Evolutionary conservation across 2,329 filamentous ascomycete genomes (phyloP), one percentile per base, ranked within the genome.

Genomic region (Aspergillus sp.): DNA sequence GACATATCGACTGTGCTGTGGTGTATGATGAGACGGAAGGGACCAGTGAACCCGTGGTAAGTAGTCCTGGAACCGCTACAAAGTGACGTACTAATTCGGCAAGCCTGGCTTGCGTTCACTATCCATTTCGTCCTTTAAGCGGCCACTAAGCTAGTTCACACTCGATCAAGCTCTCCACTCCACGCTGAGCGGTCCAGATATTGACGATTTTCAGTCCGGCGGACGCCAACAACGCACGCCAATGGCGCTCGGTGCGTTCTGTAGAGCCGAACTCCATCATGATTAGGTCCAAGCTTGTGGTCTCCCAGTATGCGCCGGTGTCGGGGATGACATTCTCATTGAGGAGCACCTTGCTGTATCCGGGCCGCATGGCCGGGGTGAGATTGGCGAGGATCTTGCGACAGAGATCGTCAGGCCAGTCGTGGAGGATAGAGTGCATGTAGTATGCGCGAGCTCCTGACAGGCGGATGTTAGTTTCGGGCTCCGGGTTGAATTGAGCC

Each of bases 341-440:
- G 24, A 71, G 53, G 11, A 71, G 41, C 4, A 69, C 26, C 32
- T 63, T 61, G 5, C 58, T 64, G 38, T 64, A 57, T 0, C 56
- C 53, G 2, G 43, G 51, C n/a, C 42, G 47, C 58, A 66, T 63
- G 1, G 57, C 62, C 1, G 40, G 17, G 4, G 38, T 31, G 3
- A 45, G 27, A 4, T 53, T 49, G 2, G 33, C 32, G 2, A 61
- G 49, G 26, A 63, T 61, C 15, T 49, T 45, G 8, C 44, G 42
- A 33, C 52, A 54, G 13, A 42, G 40, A 2, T 47, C 41, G 35
- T 61, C 52, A 3, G 51, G 42, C 52, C 56, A 62, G 35, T 61
- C 54, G 36, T 59, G 55, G 8, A 58, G 45, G 15, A 58, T 41
- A 15, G 47, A 51, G 26, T 56, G 53, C 42, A 58, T 43, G 35